These are phyloP conservation scores for Prunus dulcis DNA, from an alignment of 306 rosid species.

Conservation along the genomic window DNA sequence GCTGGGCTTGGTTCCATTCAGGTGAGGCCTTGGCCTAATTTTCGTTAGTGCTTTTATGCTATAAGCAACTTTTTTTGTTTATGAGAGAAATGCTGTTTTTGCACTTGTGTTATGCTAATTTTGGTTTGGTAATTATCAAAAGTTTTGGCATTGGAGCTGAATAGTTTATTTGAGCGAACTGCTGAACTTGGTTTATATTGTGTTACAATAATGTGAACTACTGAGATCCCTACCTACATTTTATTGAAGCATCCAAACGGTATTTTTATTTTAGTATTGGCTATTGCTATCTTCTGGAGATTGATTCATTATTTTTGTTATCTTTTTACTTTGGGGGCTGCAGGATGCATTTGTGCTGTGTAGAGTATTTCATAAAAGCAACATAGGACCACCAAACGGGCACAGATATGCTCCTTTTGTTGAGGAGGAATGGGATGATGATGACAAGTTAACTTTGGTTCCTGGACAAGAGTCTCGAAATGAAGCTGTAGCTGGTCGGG, in stretches of 20 bases:
- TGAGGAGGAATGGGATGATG: slow-evolving; percentile 97
- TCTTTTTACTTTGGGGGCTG: slow-evolving; percentile 42
- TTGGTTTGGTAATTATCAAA: slow-evolving; percentile 6
- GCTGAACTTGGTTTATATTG: slow-evolving; percentile 20
- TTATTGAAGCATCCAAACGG: slow-evolving; percentile 14
- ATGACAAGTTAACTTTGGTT: slow-evolving; percentile 41
- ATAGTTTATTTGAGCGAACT: slow-evolving; percentile 24
- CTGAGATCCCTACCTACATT: slow-evolving; percentile 25
- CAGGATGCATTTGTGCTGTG: slow-evolving; percentile 95
- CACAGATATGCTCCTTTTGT: slow-evolving; percentile 40
- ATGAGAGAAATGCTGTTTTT: slow-evolving; percentile 19
- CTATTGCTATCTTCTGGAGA: slow-evolving; percentile 8
- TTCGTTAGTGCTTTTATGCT: slow-evolving; percentile 4
- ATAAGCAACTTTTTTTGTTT: slow-evolving; percentile 1
- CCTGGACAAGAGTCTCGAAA: slow-evolving; percentile 54
- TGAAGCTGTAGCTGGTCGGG: slow-evolving; percentile 28
- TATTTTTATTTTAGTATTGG: slow-evolving; percentile 10
- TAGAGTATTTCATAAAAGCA: slow-evolving; percentile 98
- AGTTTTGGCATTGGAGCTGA: slow-evolving; percentile 18
- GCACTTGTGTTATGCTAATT: slow-evolving; percentile 23
- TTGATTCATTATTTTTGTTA: slow-evolving; percentile 7
- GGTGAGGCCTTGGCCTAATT: slow-evolving; percentile 58
- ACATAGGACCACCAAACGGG: slow-evolving; percentile 12
- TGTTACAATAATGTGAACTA: slow-evolving; percentile 27
- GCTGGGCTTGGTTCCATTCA: slow-evolving; percentile 55